Conservation (phyloP, 192 early-diverging fungal genomes). For the Coemansia furcata region DNA sequence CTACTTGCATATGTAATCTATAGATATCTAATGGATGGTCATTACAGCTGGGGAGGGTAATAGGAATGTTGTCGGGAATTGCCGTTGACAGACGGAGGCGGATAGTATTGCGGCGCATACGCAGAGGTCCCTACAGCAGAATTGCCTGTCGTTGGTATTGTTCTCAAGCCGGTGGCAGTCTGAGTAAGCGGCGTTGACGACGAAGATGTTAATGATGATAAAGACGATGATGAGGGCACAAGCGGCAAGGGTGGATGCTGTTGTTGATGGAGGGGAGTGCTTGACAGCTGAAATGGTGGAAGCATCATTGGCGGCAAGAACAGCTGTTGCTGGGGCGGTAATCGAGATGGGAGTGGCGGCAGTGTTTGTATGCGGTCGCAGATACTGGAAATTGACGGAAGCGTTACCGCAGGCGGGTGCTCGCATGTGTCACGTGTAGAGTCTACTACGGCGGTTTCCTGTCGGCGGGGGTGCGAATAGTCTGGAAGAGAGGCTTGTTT, state of each 20-base stretch:
- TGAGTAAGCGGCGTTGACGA: neutral
- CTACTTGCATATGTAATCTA: no score
- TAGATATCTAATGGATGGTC: neutral
- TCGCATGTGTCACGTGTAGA: neutral
- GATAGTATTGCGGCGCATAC: neutral
- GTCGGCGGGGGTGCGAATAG: neutral
- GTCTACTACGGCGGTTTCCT: neutral
- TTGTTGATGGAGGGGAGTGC: neutral
- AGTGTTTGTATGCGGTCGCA: constrained; percentile 12
- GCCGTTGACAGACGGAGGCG: neutral
- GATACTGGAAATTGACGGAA: constrained; percentile 35
- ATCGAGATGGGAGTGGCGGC: neutral
- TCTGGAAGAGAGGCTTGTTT: neutral
- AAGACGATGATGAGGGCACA: neutral
- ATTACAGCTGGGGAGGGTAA: neutral
- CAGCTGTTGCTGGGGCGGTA: constrained; percentile 1
- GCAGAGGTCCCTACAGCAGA: neutral
- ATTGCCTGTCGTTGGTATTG: neutral
- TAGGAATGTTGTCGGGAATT: neutral
- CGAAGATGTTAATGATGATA: neutral
- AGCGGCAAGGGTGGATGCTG: neutral
- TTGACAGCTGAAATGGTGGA: neutral
- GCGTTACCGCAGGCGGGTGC: constrained; percentile 15
- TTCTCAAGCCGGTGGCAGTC: neutral
- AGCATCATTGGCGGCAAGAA: neutral